These are phyloP conservation scores for Gaeumannomyces tritici DNA, from an alignment of 2,329 filamentous ascomycete species.

Conservation along the genomic window DNA sequence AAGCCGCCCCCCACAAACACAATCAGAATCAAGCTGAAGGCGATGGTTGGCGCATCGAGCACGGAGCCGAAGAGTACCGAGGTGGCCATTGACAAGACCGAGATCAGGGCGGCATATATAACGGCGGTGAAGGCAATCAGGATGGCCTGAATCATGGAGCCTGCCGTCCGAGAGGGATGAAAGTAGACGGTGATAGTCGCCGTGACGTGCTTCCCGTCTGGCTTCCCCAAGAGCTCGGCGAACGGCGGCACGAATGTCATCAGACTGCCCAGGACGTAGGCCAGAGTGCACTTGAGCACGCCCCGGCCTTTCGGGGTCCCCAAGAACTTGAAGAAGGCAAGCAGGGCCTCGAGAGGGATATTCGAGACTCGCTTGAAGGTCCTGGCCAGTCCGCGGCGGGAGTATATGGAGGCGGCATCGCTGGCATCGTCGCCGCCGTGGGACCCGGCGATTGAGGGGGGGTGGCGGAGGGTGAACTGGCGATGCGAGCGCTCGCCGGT, in stretches of 20 bases:
- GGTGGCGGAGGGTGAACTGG: constrained; percentile 63
- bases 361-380: constrained; percentile 23
- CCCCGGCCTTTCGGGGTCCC: constrained; percentile 66
- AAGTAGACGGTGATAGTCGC: constrained; percentile 94
- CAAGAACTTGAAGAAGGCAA: constrained; percentile 47
- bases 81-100: constrained; percentile 79
- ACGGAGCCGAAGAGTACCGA: constrained; percentile 67
- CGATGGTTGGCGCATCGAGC: constrained; percentile 56
- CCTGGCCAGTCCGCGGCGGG: constrained; percentile 23
- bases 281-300: constrained; percentile 83
- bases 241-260: constrained; percentile 73
- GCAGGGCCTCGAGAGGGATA: constrained; percentile 26
- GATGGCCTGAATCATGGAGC: constrained; percentile 82
- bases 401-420: constrained; percentile 21
- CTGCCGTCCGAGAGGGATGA: constrained; percentile 75
- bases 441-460: constrained; percentile 19
- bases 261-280: constrained; percentile 78
- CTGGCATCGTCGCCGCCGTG: constrained; percentile 24
- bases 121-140: constrained; percentile 71
- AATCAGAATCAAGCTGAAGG: constrained; percentile 69
- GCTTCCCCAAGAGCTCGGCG: constrained; percentile 64
- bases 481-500: constrained; percentile 80
- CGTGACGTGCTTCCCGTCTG: constrained; percentile 89
- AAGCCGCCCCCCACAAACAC: constrained; percentile 80
- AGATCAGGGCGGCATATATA: constrained; percentile 65